These are phyloP conservation scores for Plantago ovata DNA, from an alignment of 257 asterid species.

Conservation along the genomic window DNA sequence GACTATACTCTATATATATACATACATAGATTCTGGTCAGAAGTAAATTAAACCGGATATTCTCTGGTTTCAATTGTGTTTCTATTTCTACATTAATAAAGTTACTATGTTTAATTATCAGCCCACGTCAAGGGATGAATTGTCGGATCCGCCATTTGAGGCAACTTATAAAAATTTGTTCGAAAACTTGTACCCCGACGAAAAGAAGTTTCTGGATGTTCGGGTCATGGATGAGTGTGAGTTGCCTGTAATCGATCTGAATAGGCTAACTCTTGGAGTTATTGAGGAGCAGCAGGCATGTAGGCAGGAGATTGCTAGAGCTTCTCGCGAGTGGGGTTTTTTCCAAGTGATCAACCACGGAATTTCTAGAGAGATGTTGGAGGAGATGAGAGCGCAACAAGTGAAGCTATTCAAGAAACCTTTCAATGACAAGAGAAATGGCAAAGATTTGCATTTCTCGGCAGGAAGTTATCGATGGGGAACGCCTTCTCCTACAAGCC, in stretches of 20 bases:
- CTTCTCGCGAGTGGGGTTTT: constrained; percentile 86
- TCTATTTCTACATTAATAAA: too few relatives aligned
- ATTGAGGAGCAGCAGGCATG: constrained; percentile 36
- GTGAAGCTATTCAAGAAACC: constrained; percentile 57
- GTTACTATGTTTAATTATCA: constrained; percentile 2
- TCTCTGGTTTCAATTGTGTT: too few relatives aligned
- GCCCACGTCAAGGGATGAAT: constrained; percentile 46
- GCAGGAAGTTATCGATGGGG: constrained; percentile 84
- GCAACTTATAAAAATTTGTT: constrained; percentile 46
- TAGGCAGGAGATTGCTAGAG: constrained; percentile 51
- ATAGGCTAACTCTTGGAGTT: constrained; percentile 37
- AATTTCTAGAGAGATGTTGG: constrained; percentile 42
- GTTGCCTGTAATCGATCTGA: constrained; percentile 69
- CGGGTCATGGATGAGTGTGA: constrained; percentile 45
- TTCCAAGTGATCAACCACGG: constrained; percentile 86
- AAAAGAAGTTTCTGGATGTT: constrained; percentile 8
- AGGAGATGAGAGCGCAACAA: constrained; percentile 58
- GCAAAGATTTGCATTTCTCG: constrained; percentile 39
- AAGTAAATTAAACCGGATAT: too few relatives aligned
- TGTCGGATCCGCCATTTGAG: constrained; percentile 78
- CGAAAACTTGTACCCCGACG: background rate
- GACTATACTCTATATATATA: background rate
- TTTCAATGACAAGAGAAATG: constrained; percentile 42
- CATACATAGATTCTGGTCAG: too few relatives aligned
- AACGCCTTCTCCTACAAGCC: constrained; percentile 57